Percentiles rank a stretch among this genome's conserved stretches.
Evolutionary conservation across 2,329 filamentous ascomycete species (phyloP).

Genomic region (Xylaria digitata): DNA sequence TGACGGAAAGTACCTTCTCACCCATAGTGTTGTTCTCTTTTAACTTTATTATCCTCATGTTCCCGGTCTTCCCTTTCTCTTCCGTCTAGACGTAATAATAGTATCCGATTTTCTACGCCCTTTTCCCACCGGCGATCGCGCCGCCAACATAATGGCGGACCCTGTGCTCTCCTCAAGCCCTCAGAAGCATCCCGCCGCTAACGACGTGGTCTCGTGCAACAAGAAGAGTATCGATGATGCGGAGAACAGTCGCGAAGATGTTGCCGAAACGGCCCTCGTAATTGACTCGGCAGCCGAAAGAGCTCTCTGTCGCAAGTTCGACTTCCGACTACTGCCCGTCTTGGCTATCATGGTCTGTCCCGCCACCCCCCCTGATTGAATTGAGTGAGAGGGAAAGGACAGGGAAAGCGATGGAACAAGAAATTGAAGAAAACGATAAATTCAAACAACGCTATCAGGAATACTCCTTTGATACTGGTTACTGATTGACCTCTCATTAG

Average conservation of each 20-base stretch:
- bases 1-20: not conserved
- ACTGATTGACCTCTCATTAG: slow-evolving; percentile 36
- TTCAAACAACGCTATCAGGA: not conserved
- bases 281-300: slow-evolving; percentile 60
- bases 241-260: slow-evolving; percentile 46
- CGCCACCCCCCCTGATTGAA: not conserved
- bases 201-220: slow-evolving; percentile 31
- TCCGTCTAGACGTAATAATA: not conserved
- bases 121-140: not conserved
- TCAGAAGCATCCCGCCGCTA: not conserved
- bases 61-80: not conserved
- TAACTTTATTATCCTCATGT: not conserved
- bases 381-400: not conserved
- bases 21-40: not conserved
- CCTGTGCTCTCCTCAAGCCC: slow-evolving; percentile 14
- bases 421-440: not conserved
- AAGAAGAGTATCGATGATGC: slow-evolving; percentile 40
- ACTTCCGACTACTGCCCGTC: slow-evolving; percentile 64
- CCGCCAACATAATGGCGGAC: slow-evolving; percentile 24
- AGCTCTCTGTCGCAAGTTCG: slow-evolving; percentile 65
- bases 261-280: slow-evolving; percentile 50
- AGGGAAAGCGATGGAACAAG: too few relatives aligned
- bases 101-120: not conserved
- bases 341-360: slow-evolving; percentile 61
- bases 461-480: not conserved